Evolutionary conservation across 2,329 filamentous ascomycete species (phyloP), one percentile per base, ranked within the genome.

Genomic region (Aspergillaceae sp.): DNA sequence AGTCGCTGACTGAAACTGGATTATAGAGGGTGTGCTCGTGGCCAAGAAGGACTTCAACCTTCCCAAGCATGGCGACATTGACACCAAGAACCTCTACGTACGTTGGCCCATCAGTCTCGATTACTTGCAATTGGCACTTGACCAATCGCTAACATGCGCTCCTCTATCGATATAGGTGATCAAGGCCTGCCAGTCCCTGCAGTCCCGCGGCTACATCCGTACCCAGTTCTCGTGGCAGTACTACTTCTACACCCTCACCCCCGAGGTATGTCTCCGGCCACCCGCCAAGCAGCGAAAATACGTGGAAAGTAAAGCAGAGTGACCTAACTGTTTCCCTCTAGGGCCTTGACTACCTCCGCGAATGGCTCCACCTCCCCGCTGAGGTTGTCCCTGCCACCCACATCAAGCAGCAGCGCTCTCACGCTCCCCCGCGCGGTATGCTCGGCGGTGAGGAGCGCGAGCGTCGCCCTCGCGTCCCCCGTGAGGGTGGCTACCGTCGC

Each of bases 191-290:
- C 92, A 98, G 81, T 98, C 92, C 58, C 84, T 98, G 70, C 94
- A 84, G 79, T 96, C 90, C 64, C 91, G 92, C 73, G 91, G 91
- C 72, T 97, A 87, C 76, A 83, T 98, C 78, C 98, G 98, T 87
- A 98, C 92, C 66, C 92, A 94, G 77, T 98, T 98, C 86, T 95
- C 89, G 61, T 95, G 89, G 89, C 89, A 95, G 78, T 95, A 90
- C 83, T 95, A 97, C 86, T 98, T 98, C 87, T 98, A 98, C 85
- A 96, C 92, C 76, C 85, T 98, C 76, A 96, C 91, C 73, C 87
- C 90, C 70, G 90, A 97, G 62, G 59, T 61, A 60, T 28, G 59
- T 50, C 27, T 41, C 27, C 11, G 6, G 10, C 35, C 35, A 38
- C 3, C 19, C 19, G 10, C 30, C 5, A 32, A 32, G 30, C 30